Evolutionary conservation across 805 yeast genomes (phyloP), one percentile per base, ranked within the genome.

Genomic region (Wickerhamomyces pijperi): DNA sequence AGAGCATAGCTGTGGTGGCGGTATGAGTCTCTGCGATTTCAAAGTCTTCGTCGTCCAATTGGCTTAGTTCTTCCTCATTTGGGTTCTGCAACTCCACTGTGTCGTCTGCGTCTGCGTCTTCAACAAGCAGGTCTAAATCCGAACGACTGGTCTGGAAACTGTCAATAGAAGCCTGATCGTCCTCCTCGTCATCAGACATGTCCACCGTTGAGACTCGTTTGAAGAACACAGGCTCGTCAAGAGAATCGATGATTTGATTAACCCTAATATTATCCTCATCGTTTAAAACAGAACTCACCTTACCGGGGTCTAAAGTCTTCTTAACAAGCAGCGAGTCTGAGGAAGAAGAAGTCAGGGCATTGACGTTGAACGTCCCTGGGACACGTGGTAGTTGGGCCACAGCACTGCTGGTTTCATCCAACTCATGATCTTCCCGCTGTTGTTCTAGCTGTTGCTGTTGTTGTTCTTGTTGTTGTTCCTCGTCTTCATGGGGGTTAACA

Each of bases 241-340:
- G 43, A 3, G 64, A 53, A 38, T 51, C 39, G 46, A 47, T 49
- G 11, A 50, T 29, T n/a, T n/a, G n/a, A n/a, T n/a, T n/a, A n/a
- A n/a, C n/a, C n/a, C n/a, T n/a, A n/a, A n/a, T n/a, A n/a, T n/a
- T n/a, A n/a, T n/a, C n/a, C n/a, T n/a, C n/a, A 2, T 48, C 50
- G 36, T 45, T 44, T 15, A 50, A 21, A 21, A 21, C 48, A 14
- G 48, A 41, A 31, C 36, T 33, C 4, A 53, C 61, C 42, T 59
- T 65, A 0, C 69, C 71, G 3, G 76, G 76, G 47, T 71, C 76
- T 55, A 70, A 56, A 2, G 71, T n/a, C n/a, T n/a, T 66, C 31
- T 63, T 56, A 38, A 60, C 51, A 19, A 19, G 20, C 21, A 43
- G 21, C 3, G 53, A 47, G 19, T 28, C 39, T 15, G n/a, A n/a